Percentiles rank a stretch among this genome's conserved stretches.
These are phyloP conservation scores for Fragilaria crotonensis DNA, from an alignment of 108 stramenopile genomes.

Conservation along the genomic window DNA sequence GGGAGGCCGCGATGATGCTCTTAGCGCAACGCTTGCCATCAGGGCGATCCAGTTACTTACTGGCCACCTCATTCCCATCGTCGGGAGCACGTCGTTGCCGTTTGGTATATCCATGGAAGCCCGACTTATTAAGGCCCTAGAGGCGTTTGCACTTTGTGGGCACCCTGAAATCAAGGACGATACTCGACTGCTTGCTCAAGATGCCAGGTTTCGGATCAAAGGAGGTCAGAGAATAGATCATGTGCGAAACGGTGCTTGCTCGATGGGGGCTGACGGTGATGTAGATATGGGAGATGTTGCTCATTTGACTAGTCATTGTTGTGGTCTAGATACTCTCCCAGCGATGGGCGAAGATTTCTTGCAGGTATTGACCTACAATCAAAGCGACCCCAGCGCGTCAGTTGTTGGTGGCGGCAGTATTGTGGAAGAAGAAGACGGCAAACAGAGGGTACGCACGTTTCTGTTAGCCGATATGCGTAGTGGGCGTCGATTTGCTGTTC, in stretches of 20 bases:
- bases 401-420: background rate
- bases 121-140: slow-evolving; percentile 61
- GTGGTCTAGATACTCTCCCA: slow-evolving; percentile 40
- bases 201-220: slow-evolving; percentile 70
- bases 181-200: slow-evolving; percentile 56
- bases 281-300: slow-evolving; percentile 48
- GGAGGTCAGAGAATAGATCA: slow-evolving; percentile 35
- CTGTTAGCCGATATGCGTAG: slow-evolving; percentile 63
- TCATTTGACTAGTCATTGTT: slow-evolving; percentile 43
- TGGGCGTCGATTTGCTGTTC: slow-evolving; percentile 78
- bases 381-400: slow-evolving; percentile 6
- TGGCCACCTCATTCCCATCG: slow-evolving; percentile 75
- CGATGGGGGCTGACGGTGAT: slow-evolving; percentile 14
- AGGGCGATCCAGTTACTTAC: slow-evolving; percentile 66
- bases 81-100: slow-evolving; percentile 65
- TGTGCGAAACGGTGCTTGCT: slow-evolving; percentile 4
- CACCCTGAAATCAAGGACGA: slow-evolving; percentile 53
- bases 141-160: slow-evolving; percentile 47
- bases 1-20: slow-evolving; percentile 75
- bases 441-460: slow-evolving; percentile 62
- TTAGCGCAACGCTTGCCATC: slow-evolving; percentile 80
- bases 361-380: slow-evolving; percentile 30
- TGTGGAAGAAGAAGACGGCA: slow-evolving; percentile 8
- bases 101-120: slow-evolving; percentile 79
- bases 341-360: slow-evolving; percentile 53